These are phyloP conservation scores for Verticillium dahliae DNA, from an alignment of 2,329 filamentous ascomycete genomes.

Conservation along the genomic window DNA sequence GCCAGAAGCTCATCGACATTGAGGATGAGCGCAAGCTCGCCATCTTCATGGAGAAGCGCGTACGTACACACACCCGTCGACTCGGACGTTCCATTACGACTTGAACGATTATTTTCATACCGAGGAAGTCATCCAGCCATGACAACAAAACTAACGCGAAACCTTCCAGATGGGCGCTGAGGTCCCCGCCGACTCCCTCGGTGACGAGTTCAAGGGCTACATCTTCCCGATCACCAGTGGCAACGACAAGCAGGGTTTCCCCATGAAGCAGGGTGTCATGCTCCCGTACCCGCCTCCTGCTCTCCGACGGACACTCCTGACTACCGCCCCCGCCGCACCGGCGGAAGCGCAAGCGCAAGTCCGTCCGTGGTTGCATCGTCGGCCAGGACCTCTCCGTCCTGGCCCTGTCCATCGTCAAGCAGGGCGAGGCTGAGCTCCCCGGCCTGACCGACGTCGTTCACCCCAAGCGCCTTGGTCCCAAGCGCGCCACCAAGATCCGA, in stretches of 20 bases:
- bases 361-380: slow-evolving; percentile 97
- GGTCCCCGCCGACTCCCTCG: slow-evolving; percentile 88
- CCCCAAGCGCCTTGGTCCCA: slow-evolving; percentile 98
- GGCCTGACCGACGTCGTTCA: slow-evolving; percentile 96
- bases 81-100: background rate
- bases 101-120: slow-evolving; percentile 15
- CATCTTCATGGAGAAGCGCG: slow-evolving; percentile 97
- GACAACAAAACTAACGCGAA: slow-evolving; percentile 23
- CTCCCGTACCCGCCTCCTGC: slow-evolving; percentile 97
- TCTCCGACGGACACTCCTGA: slow-evolving; percentile 95
- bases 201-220: slow-evolving; percentile 99
- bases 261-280: slow-evolving; percentile 99
- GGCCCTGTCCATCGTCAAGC: slow-evolving; percentile 93
- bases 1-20: slow-evolving; percentile 97
- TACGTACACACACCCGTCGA: slow-evolving; percentile 37
- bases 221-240: slow-evolving; percentile 99
- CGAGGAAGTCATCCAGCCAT: slow-evolving; percentile 1
- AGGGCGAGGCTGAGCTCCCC: slow-evolving; percentile 90
- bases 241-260: slow-evolving; percentile 99
- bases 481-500: slow-evolving; percentile 99
- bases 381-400: slow-evolving; percentile 92
- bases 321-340: slow-evolving; percentile 96
- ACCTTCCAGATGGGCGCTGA: slow-evolving; percentile 70
- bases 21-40: slow-evolving; percentile 99
- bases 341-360: slow-evolving; percentile 99